A percentile compares a stretch with the other conserved stretches of the same genome.
Conservation (phyloP, 139 green algal species). For the Micractinium sp. region DNA sequence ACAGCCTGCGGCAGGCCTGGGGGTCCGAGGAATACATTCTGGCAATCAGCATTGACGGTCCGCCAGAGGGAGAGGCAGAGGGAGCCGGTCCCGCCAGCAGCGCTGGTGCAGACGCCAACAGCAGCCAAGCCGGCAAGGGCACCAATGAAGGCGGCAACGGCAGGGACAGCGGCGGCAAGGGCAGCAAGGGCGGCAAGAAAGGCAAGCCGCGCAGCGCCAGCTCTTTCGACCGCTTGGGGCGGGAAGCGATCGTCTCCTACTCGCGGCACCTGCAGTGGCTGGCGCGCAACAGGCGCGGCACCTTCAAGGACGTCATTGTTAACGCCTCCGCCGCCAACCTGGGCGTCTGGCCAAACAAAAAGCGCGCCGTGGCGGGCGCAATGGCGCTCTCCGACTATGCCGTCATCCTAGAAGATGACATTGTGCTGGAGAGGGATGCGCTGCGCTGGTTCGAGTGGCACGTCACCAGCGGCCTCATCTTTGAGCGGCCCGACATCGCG, state of each 20-base stretch:
- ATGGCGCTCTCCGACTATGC: conserved; percentile 15
- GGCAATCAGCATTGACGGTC: conserved; percentile 11
- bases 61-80: background rate
- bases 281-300: background rate
- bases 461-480: conserved; percentile 30
- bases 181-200: background rate
- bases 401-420: conserved; percentile 22
- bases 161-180: background rate
- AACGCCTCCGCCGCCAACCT: conserved; percentile 21
- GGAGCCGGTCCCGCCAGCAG: background rate
- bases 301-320: conserved; percentile 8
- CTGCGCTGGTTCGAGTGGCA: conserved; percentile 39
- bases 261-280: conserved; percentile 23
- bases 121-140: background rate
- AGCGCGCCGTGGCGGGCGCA: conserved; percentile 17
- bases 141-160: background rate
- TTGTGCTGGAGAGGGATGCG: conserved; percentile 7
- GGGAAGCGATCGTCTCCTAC: background rate
- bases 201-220: background rate
- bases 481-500: background rate
- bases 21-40: conserved; percentile 5
- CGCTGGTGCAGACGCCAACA: background rate
- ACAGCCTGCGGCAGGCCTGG: conserved; percentile 17
- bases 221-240: background rate
- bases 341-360: conserved; percentile 32